phyloP scores from a whole-genome alignment of 2,329 filamentous ascomycete species.

The Monilinia laxa region DNA sequence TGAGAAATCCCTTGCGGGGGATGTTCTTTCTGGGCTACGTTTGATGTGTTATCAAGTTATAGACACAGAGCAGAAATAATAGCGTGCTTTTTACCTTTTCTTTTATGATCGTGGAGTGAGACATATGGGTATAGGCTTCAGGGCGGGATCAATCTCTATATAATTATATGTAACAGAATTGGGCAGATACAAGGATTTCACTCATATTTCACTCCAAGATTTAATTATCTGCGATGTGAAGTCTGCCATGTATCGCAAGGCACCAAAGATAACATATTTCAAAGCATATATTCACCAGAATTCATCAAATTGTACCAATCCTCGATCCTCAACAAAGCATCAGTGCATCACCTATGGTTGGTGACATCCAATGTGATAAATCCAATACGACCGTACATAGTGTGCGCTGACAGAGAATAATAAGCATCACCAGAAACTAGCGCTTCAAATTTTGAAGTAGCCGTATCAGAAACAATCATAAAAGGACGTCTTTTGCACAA shows the following conservation, averaged over 20 bases:
- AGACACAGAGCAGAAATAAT: not conserved
- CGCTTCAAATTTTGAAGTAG: not conserved
- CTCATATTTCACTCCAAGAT: not conserved
- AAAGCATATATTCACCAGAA: not conserved
- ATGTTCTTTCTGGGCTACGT: not conserved
- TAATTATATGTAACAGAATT: not conserved
- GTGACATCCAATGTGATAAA: not conserved
- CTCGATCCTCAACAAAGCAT: not conserved
- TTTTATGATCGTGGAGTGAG: not conserved
- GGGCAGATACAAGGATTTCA: not conserved
- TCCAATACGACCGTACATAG: not conserved
- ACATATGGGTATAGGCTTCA: not conserved
- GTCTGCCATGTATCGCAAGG: not conserved
- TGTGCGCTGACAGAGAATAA: not conserved
- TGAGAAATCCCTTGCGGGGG: too few species aligned
- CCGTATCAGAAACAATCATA: not conserved
- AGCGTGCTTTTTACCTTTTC: not conserved
- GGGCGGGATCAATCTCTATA: not conserved
- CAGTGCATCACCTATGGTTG: too few species aligned
- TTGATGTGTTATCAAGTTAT: not conserved
- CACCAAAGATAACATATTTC: too few species aligned
- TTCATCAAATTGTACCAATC: not conserved
- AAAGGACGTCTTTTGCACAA: not conserved
- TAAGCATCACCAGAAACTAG: not conserved
- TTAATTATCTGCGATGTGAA: not conserved